Evolutionary conservation across 2,329 filamentous ascomycete genomes (phyloP).

Genomic region (Hypoxylon sp.): DNA sequence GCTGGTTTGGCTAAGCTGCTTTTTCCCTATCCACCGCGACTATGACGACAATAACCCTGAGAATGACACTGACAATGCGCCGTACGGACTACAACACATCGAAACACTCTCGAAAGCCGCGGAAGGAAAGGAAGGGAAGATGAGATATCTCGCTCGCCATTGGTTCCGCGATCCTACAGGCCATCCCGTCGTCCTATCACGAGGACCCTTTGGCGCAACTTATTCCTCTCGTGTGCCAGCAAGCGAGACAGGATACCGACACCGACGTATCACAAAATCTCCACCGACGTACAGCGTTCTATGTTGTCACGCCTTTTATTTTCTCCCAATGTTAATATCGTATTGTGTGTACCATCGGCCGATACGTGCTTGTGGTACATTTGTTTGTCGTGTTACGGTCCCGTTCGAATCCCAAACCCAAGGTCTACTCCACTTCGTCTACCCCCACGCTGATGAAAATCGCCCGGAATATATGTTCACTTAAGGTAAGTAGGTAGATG

Average conservation of each 20-base stretch:
- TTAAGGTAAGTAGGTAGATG: conserved; percentile 14
- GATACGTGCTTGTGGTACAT: conserved; percentile 29
- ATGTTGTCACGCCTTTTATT: conserved; percentile 1
- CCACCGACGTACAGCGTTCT: conserved; percentile 15
- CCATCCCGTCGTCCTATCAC: conserved; percentile 18
- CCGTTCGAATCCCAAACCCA: conserved; percentile 13
- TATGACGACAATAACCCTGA: conserved; percentile 10
- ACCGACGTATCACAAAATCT: conserved; percentile 25
- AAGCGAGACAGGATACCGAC: conserved; percentile 29
- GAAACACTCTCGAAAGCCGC: not conserved
- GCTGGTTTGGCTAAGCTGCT: not conserved
- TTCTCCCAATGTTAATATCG: conserved; percentile 14
- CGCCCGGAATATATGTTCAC: conserved; percentile 13
- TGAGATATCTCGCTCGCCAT: not conserved
- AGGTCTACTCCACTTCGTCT: conserved; percentile 12
- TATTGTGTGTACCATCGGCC: conserved; percentile 21
- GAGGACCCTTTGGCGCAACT: conserved; percentile 22
- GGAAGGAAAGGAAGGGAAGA: not conserved
- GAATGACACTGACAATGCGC: not conserved
- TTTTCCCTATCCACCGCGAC: not conserved
- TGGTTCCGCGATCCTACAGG: not conserved
- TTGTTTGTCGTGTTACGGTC: conserved; percentile 18
- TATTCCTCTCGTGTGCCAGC: conserved; percentile 28
- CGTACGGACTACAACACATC: not conserved
- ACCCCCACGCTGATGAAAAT: conserved; percentile 23